Evolutionary conservation across 352 stramenopile genomes (phyloP).

Genomic region (Phytophthora sansomeana): DNA sequence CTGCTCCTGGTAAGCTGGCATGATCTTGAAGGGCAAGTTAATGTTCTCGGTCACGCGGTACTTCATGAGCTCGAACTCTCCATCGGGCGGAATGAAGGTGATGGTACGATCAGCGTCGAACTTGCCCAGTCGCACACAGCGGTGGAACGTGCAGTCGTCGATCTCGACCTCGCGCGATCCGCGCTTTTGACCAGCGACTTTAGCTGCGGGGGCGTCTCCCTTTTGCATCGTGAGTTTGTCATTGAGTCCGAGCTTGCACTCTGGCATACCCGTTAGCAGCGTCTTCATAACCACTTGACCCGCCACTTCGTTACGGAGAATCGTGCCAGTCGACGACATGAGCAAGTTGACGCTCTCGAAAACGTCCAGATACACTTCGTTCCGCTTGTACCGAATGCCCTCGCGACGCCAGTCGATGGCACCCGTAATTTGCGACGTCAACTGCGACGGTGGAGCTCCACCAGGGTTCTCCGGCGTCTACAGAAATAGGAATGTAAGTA

Average conservation of each 20-base stretch:
- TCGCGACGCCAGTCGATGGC: slow-evolving; percentile 95
- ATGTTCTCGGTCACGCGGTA: slow-evolving; percentile 98
- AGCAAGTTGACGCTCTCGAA: slow-evolving; percentile 98
- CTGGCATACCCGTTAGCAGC: slow-evolving; percentile 97
- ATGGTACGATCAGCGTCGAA: slow-evolving; percentile 98
- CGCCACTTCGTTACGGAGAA: slow-evolving; percentile 96
- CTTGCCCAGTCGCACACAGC: slow-evolving; percentile 97
- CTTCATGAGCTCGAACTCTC: slow-evolving; percentile 99
- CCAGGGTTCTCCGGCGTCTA: slow-evolving; percentile 91
- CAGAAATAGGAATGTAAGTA: slow-evolving; percentile 16
- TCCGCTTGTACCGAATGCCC: slow-evolving; percentile 98
- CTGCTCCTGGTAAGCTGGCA: slow-evolving; percentile 97
- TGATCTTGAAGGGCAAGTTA: slow-evolving; percentile 98
- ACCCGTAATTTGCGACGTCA: slow-evolving; percentile 86
- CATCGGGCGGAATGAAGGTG: slow-evolving; percentile 98
- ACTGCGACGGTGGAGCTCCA: slow-evolving; percentile 90
- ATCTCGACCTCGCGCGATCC: slow-evolving; percentile 90
- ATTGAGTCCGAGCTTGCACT: slow-evolving; percentile 99
- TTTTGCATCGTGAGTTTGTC: slow-evolving; percentile 99
- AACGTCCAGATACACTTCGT: slow-evolving; percentile 99
- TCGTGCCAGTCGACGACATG: slow-evolving; percentile 93
- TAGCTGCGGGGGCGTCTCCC: slow-evolving; percentile 65
- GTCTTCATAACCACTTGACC: slow-evolving; percentile 98
- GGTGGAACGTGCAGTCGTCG: slow-evolving; percentile 99
- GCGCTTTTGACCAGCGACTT: slow-evolving; percentile 77